Percentiles rank a stretch among this genome's conserved stretches.
Conservation (phyloP, 1,139 yeast genomes). For the Yamadazyma diospyri region DNA sequence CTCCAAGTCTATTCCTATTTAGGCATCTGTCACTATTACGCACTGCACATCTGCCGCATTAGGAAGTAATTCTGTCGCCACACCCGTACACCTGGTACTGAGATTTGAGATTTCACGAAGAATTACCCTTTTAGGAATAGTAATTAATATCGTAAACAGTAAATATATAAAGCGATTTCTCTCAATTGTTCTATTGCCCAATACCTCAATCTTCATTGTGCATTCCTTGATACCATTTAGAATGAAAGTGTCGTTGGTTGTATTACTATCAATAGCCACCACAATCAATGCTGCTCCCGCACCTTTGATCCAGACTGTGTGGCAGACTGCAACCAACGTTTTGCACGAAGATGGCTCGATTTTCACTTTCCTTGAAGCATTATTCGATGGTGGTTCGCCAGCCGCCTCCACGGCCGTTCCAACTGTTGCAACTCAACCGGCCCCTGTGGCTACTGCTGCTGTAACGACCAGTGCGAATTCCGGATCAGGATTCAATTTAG, state of each 20-base stretch:
- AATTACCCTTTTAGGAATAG: slow-evolving; percentile 2
- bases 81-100: slow-evolving; percentile 1
- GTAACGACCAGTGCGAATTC: slow-evolving; percentile 10
- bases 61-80: neutral
- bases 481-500: slow-evolving; percentile 10
- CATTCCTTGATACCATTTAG: neutral
- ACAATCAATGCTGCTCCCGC: slow-evolving; percentile 22
- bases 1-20: slow-evolving; percentile 14
- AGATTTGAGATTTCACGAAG: neutral
- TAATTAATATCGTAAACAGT: slow-evolving; percentile 1
- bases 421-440: slow-evolving; percentile 6
- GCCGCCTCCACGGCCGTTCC: slow-evolving; percentile 12
- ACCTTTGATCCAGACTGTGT: slow-evolving; percentile 26
- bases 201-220: neutral
- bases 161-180: too few species aligned
- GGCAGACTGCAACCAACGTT: slow-evolving; percentile 23
- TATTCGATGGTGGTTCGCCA: slow-evolving; percentile 11
- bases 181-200: too few species aligned
- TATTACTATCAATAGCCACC: neutral
- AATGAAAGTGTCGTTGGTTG: slow-evolving; percentile 1
- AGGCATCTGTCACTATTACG: slow-evolving; percentile 8
- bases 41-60: neutral
- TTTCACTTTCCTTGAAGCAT: slow-evolving; percentile 9
- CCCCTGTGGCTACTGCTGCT: slow-evolving; percentile 11
- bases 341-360: slow-evolving; percentile 15